phyloP scores from a whole-genome alignment of 192 early-diverging fungal genomes.

The Allomyces macrogynus region DNA sequence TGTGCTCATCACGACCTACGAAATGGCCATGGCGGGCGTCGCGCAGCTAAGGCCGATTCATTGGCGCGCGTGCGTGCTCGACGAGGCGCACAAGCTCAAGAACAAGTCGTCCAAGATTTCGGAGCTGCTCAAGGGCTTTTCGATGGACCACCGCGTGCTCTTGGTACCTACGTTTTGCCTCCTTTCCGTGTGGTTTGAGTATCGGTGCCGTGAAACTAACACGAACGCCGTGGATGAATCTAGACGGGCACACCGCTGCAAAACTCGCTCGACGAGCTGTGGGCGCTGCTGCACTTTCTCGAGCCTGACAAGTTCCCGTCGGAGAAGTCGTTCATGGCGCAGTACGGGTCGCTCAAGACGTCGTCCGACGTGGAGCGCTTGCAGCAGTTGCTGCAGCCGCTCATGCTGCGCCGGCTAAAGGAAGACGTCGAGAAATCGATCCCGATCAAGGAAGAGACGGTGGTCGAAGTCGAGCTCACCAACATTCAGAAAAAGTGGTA shows the following conservation, averaged over 20 bases:
- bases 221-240: too few relatives aligned
- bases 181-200: too few relatives aligned
- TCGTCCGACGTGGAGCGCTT: constrained; percentile 59
- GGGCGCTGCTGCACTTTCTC: constrained; percentile 61
- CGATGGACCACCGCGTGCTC: constrained; percentile 47
- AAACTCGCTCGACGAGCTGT: constrained; percentile 63
- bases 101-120: constrained; percentile 62
- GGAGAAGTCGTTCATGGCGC: constrained; percentile 40
- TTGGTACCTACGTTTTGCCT: not conserved
- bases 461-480: constrained; percentile 71
- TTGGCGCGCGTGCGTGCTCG: constrained; percentile 54
- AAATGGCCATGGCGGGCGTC: constrained; percentile 22
- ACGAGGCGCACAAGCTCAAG: constrained; percentile 73
- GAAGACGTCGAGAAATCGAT: constrained; percentile 77
- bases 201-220: too few relatives aligned
- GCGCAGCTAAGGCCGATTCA: constrained; percentile 43
- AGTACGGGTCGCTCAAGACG: constrained; percentile 46
- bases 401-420: constrained; percentile 71
- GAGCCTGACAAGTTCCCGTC: constrained; percentile 47
- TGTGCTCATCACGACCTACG: constrained; percentile 18
- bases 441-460: constrained; percentile 77
- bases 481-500: constrained; percentile 70
- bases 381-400: constrained; percentile 53
- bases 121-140: constrained; percentile 51
- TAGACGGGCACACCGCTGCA: constrained; percentile 73